phyloP scores from a whole-genome alignment of 768 basidiomycete genomes.

The Suillus bovinus region DNA sequence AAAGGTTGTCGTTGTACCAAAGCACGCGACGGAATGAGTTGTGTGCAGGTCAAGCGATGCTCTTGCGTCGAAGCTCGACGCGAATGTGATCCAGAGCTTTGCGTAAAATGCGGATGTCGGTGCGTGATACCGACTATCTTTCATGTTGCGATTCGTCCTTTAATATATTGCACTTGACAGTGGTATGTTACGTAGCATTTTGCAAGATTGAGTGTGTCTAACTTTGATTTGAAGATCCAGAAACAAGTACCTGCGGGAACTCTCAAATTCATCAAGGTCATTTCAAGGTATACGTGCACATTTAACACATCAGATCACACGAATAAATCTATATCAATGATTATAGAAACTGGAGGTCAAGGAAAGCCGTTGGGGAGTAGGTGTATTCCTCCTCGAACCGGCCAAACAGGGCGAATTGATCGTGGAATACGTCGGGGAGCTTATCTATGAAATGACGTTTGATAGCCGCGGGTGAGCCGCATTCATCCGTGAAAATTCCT shows the following conservation, averaged over 20 bases:
- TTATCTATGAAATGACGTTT: conserved; percentile 50
- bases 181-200: conserved; percentile 17
- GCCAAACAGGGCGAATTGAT: conserved; percentile 49
- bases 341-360: conserved; percentile 44
- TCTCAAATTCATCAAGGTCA: conserved; percentile 46
- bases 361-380: conserved; percentile 51
- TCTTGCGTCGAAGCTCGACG: conserved; percentile 49
- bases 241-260: conserved; percentile 45
- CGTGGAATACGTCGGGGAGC: conserved; percentile 69
- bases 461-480: conserved; percentile 51
- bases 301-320: neutral
- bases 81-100: conserved; percentile 74
- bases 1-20: conserved; percentile 54
- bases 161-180: conserved; percentile 14
- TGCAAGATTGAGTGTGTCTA: neutral
- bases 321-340: neutral
- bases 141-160: neutral
- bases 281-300: conserved; percentile 42
- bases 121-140: conserved; percentile 26
- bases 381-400: conserved; percentile 50
- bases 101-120: conserved; percentile 51
- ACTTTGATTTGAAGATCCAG: conserved; percentile 24
- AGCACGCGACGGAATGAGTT: conserved; percentile 26
- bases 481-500: neutral
- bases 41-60: conserved; percentile 43